Percentiles rank a stretch among this genome's conserved stretches.
Evolutionary conservation across 1,284 basidiomycete species (phyloP).

Genomic region (Lentinus polychrous): DNA sequence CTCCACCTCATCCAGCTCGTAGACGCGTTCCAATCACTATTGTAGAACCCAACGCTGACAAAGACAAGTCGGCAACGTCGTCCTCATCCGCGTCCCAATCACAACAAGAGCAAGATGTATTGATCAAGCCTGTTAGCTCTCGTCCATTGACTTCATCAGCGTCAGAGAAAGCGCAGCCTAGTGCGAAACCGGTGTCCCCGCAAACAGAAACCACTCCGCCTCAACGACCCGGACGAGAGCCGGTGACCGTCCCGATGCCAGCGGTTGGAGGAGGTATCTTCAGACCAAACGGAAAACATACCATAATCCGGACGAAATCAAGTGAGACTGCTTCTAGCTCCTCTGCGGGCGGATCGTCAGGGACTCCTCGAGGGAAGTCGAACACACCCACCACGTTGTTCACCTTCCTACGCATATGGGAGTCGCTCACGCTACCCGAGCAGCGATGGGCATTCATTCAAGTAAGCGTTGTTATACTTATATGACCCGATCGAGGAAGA

Average conservation of each 20-base stretch:
- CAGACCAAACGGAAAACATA: conserved; percentile 19
- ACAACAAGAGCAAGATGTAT: neutral
- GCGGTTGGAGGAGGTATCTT: conserved; percentile 23
- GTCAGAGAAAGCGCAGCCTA: no score
- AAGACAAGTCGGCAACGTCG: conserved; percentile 32
- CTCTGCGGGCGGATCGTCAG: conserved; percentile 1
- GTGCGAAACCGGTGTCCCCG: conserved; percentile 16
- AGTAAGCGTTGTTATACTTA: conserved; percentile 29
- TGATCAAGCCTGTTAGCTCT: no score
- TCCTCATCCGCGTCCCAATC: conserved; percentile 38
- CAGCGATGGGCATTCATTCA: conserved; percentile 47
- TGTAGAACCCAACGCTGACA: conserved; percentile 41
- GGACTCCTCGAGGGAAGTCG: conserved; percentile 1
- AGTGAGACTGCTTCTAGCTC: conserved; percentile 7
- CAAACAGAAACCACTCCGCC: conserved; percentile 27
- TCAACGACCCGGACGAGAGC: neutral
- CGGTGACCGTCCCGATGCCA: conserved; percentile 10
- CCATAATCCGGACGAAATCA: conserved; percentile 13
- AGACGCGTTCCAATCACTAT: conserved; percentile 68
- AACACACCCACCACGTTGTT: conserved; percentile 44
- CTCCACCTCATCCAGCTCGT: conserved; percentile 23
- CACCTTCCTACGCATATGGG: conserved; percentile 52
- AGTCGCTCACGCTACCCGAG: conserved; percentile 26
- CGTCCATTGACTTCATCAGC: no score
- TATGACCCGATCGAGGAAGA: no score